Evolutionary conservation across 2,329 filamentous ascomycete genomes (phyloP), one percentile per base, ranked within the genome.

Genomic region (Penicillium olsonii): DNA sequence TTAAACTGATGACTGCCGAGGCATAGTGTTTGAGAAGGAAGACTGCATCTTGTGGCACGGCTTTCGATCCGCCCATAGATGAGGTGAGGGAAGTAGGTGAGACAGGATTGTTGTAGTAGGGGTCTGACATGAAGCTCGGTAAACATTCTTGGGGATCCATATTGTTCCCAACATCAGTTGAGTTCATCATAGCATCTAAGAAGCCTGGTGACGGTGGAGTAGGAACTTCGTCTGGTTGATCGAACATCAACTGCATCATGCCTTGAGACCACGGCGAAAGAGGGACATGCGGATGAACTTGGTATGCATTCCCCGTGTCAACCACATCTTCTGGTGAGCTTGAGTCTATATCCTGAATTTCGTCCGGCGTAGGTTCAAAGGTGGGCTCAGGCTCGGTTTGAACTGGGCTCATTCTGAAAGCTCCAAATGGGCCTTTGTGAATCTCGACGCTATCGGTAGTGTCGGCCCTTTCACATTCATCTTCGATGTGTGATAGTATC

Each of bases 11-110:
- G 2, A 75, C 66, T 4, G 63, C 66, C 1, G 66, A 67, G 2
- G 61, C 61, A 50, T 74, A 75, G 45, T 74, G 67, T 19, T 68
- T 68, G 19, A 75, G 60, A 0, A 75, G 61, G 37, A 68, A 66
- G 8, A 70, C 56, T 1, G 70, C 68, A 53, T 74, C 68, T 17
- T 63, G 53, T 58, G 65, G 56, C 26, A 57, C 24, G 4, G 50
- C 26, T 11, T 22, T 37, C 3, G 37, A 47, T 14, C 34, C 31
- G 18, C 27, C 41, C 11, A 43, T 33, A 15, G 41, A 31, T 5
- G 48, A 33, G 14, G 42, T 18, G 2, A 55, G 20, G 24, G 45
- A 48, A 2, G 40, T 20, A 5, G 42, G 27, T n/a, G 35, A 22
- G 15, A 34, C 39, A 12, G 45, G 17, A 37, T 48, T 17, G 38